These are phyloP conservation scores for Ogataea naganishii DNA, from an alignment of 805 yeast genomes.

Conservation along the genomic window DNA sequence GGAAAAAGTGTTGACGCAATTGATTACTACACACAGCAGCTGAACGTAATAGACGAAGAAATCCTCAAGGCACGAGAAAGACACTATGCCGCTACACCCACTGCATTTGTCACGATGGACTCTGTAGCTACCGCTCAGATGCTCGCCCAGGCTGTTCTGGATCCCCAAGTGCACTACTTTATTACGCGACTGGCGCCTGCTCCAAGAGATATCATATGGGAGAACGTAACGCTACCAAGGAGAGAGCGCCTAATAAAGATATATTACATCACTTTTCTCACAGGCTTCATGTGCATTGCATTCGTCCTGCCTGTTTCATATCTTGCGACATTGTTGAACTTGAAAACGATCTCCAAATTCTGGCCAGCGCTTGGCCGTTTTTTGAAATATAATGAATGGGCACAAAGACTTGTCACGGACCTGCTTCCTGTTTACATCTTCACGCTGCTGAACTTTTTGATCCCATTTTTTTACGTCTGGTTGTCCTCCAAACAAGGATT, in stretches of 20 bases:
- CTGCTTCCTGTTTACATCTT: conserved; percentile 86
- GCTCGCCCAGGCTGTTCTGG: conserved; percentile 92
- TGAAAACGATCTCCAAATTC: conserved; percentile 66
- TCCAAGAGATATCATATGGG: conserved; percentile 94
- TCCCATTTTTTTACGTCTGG: conserved; percentile 84
- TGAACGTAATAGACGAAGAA: conserved; percentile 62
- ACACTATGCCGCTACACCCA: conserved; percentile 75
- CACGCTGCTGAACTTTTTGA: conserved; percentile 70
- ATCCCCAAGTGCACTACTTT: conserved; percentile 77
- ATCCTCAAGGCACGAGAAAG: conserved; percentile 56
- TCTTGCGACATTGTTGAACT: conserved; percentile 72
- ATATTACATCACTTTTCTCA: conserved; percentile 55
- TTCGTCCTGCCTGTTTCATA: conserved; percentile 80
- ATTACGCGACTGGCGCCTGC: conserved; percentile 89
- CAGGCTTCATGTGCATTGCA: conserved; percentile 60
- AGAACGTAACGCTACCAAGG: conserved; percentile 73
- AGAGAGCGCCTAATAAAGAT: conserved; percentile 59
- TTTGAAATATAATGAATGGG: conserved; percentile 58
- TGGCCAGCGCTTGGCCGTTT: conserved; percentile 78
- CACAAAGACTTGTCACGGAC: conserved; percentile 75
- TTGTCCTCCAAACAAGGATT: conserved; percentile 80
- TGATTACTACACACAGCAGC: conserved; percentile 59
- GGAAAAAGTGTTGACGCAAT: conserved; percentile 79
- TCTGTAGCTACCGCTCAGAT: conserved; percentile 93
- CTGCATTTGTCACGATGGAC: conserved; percentile 92